These are phyloP conservation scores for Kalanchoe fedtschenkoi DNA, from an alignment of 164 flowering plant genomes.

Conservation along the genomic window DNA sequence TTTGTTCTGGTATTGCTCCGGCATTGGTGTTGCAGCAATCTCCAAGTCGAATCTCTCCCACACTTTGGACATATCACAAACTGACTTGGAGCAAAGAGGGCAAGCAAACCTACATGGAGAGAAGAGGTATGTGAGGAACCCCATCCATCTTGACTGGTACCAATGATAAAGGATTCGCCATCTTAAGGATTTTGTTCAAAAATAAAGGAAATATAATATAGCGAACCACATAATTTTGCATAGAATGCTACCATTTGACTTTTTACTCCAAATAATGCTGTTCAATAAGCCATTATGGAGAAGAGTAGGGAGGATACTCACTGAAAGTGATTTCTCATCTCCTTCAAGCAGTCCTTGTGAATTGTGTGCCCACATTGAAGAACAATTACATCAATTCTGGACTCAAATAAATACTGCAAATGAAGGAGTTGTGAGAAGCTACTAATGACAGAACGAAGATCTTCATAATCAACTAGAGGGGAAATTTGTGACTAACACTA, in stretches of 20 bases:
- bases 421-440: background rate
- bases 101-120: constrained; percentile 59
- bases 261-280: background rate
- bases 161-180: background rate
- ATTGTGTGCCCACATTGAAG: constrained; percentile 92
- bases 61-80: constrained; percentile 91
- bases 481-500: constrained; percentile 10
- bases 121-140: background rate
- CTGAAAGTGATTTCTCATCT: constrained; percentile 84
- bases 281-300: background rate
- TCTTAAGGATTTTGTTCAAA: background rate
- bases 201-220: background rate
- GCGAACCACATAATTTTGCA: background rate
- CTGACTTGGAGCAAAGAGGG: constrained; percentile 90
- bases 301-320: constrained; percentile 26
- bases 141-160: background rate
- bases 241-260: background rate
- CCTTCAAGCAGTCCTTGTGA: constrained; percentile 70
- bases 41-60: constrained; percentile 86
- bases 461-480: background rate
- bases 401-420: constrained; percentile 74
- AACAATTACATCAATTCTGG: constrained; percentile 50
- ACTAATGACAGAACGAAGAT: background rate
- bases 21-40: constrained; percentile 89
- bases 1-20: constrained; percentile 58